Evolutionary conservation across 441 rosid species (phyloP).

Genomic region (Croton setiger): DNA sequence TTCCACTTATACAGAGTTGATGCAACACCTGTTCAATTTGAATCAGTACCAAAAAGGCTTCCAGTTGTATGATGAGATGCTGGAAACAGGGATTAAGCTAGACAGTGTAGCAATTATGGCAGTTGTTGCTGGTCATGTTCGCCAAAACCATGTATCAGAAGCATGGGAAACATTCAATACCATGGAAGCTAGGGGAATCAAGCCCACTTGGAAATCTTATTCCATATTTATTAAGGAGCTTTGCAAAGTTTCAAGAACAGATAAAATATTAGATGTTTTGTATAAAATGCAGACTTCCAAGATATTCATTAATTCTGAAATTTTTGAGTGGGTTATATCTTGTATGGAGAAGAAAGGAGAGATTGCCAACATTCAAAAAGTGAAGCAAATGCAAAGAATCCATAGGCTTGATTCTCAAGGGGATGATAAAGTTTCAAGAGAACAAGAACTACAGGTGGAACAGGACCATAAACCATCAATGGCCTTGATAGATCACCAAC

Average conservation of each 20-base stretch:
- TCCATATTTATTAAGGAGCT: conserved; percentile 64
- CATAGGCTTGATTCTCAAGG: too few relatives aligned
- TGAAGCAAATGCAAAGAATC: conserved; percentile 45
- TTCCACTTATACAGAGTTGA: conserved; percentile 62
- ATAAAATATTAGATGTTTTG: conserved; percentile 53
- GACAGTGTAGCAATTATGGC: conserved; percentile 56
- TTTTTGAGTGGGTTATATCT: conserved; percentile 50
- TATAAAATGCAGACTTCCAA: conserved; percentile 51
- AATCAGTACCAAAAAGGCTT: conserved; percentile 53
- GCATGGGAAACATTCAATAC: conserved; percentile 63
- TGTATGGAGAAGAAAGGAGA: conserved; percentile 62
- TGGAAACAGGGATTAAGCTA: conserved; percentile 48
- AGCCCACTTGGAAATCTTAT: conserved; percentile 54
- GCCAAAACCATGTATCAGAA: conserved; percentile 49
- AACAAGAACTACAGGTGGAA: conserved; percentile 20
- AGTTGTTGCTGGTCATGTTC: conserved; percentile 62
- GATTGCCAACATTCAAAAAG: conserved; percentile 38
- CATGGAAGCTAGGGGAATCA: conserved; percentile 53
- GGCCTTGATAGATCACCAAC: conserved; percentile 14
- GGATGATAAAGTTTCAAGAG: conserved; percentile 19
- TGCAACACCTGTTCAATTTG: conserved; percentile 54
- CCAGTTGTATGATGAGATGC: conserved; percentile 60
- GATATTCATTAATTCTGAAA: conserved; percentile 39
- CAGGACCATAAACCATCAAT: conserved; percentile 17
- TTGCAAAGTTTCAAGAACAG: conserved; percentile 46